Evolutionary conservation across 228 moss, liverwort and hornwort genomes (phyloP).

Genomic region (Sphagnum magellanicum): DNA sequence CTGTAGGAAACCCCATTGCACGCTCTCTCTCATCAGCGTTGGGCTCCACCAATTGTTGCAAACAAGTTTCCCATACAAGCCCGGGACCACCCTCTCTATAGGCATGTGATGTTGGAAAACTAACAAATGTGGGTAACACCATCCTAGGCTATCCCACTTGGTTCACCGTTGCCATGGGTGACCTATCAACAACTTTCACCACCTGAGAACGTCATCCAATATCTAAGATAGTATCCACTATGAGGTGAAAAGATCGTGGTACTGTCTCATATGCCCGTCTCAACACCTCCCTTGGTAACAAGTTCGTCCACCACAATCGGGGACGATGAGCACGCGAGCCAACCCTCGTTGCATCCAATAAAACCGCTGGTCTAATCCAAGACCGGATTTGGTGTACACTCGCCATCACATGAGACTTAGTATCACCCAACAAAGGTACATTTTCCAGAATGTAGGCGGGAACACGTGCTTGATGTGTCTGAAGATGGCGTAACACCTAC

Average conservation of each 20-base stretch:
- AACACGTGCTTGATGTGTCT: background rate
- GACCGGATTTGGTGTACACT: background rate
- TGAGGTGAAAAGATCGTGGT: too few species aligned
- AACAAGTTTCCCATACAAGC: background rate
- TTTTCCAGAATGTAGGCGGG: background rate
- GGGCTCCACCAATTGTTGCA: background rate
- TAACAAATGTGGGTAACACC: slow-evolving; percentile 1
- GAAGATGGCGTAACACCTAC: background rate
- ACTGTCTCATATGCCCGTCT: too few species aligned
- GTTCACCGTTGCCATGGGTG: background rate
- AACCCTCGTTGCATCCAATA: background rate
- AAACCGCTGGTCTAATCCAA: background rate
- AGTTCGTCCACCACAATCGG: too few species aligned
- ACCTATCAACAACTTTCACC: background rate
- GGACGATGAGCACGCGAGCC: background rate
- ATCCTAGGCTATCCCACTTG: background rate
- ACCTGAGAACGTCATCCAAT: too few species aligned
- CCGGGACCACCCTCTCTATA: background rate
- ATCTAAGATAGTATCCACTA: background rate
- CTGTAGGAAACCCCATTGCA: background rate
- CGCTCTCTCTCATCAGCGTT: background rate
- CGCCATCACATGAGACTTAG: background rate
- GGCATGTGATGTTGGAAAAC: background rate
- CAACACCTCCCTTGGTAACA: too few species aligned
- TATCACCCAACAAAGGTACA: background rate